Evolutionary conservation across 371 early-diverging fungal species (phyloP), one percentile per base, ranked within the genome.

Genomic region (Paramicrosporidium saccamoebae): DNA sequence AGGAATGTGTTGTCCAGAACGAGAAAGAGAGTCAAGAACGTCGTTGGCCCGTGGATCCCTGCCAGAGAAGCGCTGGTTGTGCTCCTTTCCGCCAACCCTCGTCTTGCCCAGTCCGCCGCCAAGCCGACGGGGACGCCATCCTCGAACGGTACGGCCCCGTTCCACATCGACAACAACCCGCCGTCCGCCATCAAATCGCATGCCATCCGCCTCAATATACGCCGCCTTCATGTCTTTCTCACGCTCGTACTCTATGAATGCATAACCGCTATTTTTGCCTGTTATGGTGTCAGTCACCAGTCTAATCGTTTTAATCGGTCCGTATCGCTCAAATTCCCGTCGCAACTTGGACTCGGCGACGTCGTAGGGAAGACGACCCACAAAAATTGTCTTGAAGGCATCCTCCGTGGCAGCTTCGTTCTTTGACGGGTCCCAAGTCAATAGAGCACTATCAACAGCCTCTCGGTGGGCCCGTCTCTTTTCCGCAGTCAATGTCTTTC

Each of bases 161-260:
- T 90, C 88, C 5, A 90, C 86, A 40, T 90, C 92, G 1, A 84
- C 78, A n/a, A n/a, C n/a, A 9, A 81, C 47, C 9, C 79, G 49
- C 15, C 79, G 63, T 10, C 74, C 62, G 9, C 72, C 78, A 16
- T 66, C 41, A 8, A 90, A 48, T 31, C 69, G 71, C 28, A 68
- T 46, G 4, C 79, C 82, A 38, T 82, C 84, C 3, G 79, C 73
- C 31, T 73, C 71, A 28, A 65, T 58, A 43, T 64, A 74, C 2
- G 88, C 88, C 15, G 59, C 58, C 31, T 67, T 62, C 67, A 82
- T 63, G 32, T 75, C 82, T 16, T 60, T 52, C 44, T 90, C 92
- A 25, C 67, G 50, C 33, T 74, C 79, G 40, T 55, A 90, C 44
- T 90, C 92, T 30, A 90, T 55, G 37, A 90, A 90, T 1, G 82